Conservation (phyloP, 306 rosid species). For the Prunus salicina region DNA sequence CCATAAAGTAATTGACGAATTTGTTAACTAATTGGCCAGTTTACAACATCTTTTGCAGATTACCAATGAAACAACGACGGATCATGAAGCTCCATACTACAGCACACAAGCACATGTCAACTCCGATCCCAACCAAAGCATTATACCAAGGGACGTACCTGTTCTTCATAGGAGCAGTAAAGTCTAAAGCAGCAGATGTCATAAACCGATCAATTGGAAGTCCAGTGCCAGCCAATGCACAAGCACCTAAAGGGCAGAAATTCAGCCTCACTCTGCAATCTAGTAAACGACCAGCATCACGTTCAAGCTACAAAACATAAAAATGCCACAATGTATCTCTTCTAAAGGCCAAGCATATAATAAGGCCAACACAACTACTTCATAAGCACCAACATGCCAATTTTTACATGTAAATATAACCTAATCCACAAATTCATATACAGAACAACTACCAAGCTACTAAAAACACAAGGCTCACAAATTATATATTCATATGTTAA, state of each 20-base stretch:
- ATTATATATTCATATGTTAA: no score
- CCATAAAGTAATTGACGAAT: not conserved
- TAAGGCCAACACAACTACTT: not conserved
- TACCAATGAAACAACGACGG: not conserved
- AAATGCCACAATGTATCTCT: constrained; percentile 17
- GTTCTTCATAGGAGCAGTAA: constrained; percentile 88
- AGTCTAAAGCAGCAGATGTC: constrained; percentile 82
- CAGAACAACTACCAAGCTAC: no score
- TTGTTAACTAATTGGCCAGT: not conserved
- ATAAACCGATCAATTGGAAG: constrained; percentile 97
- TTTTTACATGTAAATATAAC: no score
- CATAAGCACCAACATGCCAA: not conserved
- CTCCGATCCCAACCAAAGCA: not conserved
- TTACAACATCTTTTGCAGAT: not conserved
- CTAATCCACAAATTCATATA: no score
- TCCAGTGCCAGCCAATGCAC: constrained; percentile 99
- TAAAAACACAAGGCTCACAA: no score
- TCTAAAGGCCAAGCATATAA: not conserved
- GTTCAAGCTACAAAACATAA: constrained; percentile 71
- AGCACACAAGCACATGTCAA: not conserved
- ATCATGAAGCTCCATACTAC: not conserved
- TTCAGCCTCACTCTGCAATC: constrained; percentile 91
- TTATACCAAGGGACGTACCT: constrained; percentile 49
- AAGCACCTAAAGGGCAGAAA: constrained; percentile 87
- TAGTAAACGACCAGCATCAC: constrained; percentile 78